These are phyloP conservation scores for Phialemonium atrogriseum DNA, from an alignment of 2,329 filamentous ascomycete genomes.

Conservation along the genomic window DNA sequence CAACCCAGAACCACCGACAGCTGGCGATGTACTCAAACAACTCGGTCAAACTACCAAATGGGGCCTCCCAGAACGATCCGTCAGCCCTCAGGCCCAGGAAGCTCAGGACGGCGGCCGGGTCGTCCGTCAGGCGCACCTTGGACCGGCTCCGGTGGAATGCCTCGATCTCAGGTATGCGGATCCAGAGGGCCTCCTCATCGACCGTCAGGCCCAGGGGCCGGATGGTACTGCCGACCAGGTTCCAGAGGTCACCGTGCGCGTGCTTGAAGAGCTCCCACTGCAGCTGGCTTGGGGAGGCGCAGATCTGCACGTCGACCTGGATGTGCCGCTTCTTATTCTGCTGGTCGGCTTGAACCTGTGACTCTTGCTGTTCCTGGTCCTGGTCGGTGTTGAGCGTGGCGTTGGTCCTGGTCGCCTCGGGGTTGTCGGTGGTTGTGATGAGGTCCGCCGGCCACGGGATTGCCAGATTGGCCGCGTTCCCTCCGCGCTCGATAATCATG, in stretches of 20 bases:
- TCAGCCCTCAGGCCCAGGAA: conserved; percentile 54
- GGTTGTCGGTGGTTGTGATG: not conserved
- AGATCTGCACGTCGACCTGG: conserved; percentile 62
- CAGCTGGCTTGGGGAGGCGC: conserved; percentile 29
- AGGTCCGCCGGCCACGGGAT: conserved; percentile 41
- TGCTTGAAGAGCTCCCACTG: conserved; percentile 61
- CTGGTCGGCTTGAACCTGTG: too few relatives aligned
- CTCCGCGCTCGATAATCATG: conserved; percentile 18
- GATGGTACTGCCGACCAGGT: conserved; percentile 54
- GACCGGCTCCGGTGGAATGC: conserved; percentile 43
- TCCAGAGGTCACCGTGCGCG: conserved; percentile 65
- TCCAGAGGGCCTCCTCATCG: conserved; percentile 53
- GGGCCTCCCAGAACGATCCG: conserved; percentile 39
- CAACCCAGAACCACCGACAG: conserved; percentile 50
- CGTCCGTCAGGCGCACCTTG: conserved; percentile 50
- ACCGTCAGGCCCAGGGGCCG: conserved; percentile 58
- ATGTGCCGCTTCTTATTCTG: conserved; percentile 32
- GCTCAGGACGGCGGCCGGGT: conserved; percentile 45
- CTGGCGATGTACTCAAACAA: conserved; percentile 54
- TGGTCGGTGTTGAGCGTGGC: not conserved
- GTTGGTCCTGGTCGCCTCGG: not conserved
- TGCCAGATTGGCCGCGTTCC: conserved; percentile 36
- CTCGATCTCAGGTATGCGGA: conserved; percentile 65
- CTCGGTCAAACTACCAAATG: conserved; percentile 45
- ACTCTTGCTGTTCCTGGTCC: conserved; percentile 4